Base-by-base conservation (phyloP, 805 yeast species). In the Saturnispora quitensis region DNA sequence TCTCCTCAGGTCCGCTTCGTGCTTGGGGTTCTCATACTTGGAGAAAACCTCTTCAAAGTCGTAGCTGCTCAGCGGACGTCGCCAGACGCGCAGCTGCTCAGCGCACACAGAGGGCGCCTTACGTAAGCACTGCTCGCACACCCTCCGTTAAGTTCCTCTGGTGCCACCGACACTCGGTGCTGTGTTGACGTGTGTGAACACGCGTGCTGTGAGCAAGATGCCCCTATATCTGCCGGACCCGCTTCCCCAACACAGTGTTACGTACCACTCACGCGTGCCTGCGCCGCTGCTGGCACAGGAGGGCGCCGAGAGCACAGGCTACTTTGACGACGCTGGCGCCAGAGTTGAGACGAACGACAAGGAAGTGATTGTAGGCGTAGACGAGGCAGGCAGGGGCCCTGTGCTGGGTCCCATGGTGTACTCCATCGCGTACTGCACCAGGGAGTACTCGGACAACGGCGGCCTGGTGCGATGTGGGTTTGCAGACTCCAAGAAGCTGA, bases 331-430 rank as follows among this genome's bases (percentile, higher is more conserved):
- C 13, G 17, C 38, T 5, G 10, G 28, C 4, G 9, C 15, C 13
- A 31, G 5, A 12, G 8, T 31, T 3, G 44, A 40, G 10, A 40
- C 44, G 13, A 40, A 18, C 25, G 22, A 43, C 12, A 35, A 17
- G 4, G 71, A 75, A 0, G 75, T 82, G 1, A 74, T 82, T 8
- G 67, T 93, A 10, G 99, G 99, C 1, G 96, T 93, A 1, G 99
- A 93, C 66, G 99, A 93, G 65, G 99, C 99, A 0, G 99, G 99
- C 1, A 75, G 99, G 58, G 99, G 99, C 0, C 99, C 99, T 0
- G 97, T 95, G 0, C 61, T 95, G 40, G 99, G 99, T 0, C 95
- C 98, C 0, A 93, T 93, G 99, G 99, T 93, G 2, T 93, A 93
- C 62, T 96, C 96, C 3, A 73, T 89, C 6, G 82, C 93, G 3